These are phyloP conservation scores for Septoria petroselini DNA, from an alignment of 2,329 filamentous ascomycete species.

Conservation along the genomic window DNA sequence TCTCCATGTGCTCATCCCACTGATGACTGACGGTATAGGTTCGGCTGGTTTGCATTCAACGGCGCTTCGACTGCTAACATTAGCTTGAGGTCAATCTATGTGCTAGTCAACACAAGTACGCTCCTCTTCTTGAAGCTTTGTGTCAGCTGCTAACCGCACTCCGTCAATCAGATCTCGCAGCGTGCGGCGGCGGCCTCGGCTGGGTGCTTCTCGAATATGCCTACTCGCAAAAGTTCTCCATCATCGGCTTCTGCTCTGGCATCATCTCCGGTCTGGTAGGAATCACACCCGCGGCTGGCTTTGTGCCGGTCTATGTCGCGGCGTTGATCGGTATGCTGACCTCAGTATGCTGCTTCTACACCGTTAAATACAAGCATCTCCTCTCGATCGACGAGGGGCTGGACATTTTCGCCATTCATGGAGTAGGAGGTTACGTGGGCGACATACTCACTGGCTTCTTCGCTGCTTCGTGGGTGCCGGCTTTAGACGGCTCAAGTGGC, in stretches of 20 bases:
- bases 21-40: conserved; percentile 29
- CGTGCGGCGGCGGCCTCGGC: conserved; percentile 50
- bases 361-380: conserved; percentile 53
- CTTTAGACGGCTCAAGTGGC: neutral
- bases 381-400: conserved; percentile 56
- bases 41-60: conserved; percentile 61
- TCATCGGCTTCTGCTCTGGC: conserved; percentile 56
- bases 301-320: conserved; percentile 36
- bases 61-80: conserved; percentile 55
- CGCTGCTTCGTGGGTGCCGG: conserved; percentile 36
- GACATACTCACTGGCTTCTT: conserved; percentile 59
- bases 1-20: neutral
- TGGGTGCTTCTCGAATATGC: conserved; percentile 55
- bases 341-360: conserved; percentile 48
- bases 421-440: conserved; percentile 56
- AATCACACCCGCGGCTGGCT: conserved; percentile 46
- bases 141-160: no score
- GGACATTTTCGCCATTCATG: conserved; percentile 60
- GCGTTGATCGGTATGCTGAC: conserved; percentile 57
- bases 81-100: conserved; percentile 53
- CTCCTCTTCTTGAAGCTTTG: no score
- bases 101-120: conserved; percentile 52
- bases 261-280: conserved; percentile 58
- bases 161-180: conserved; percentile 53
- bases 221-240: conserved; percentile 53